Base-by-base conservation (phyloP, 768 basidiomycete genomes). In the Sarcodon aspratus region DNA sequence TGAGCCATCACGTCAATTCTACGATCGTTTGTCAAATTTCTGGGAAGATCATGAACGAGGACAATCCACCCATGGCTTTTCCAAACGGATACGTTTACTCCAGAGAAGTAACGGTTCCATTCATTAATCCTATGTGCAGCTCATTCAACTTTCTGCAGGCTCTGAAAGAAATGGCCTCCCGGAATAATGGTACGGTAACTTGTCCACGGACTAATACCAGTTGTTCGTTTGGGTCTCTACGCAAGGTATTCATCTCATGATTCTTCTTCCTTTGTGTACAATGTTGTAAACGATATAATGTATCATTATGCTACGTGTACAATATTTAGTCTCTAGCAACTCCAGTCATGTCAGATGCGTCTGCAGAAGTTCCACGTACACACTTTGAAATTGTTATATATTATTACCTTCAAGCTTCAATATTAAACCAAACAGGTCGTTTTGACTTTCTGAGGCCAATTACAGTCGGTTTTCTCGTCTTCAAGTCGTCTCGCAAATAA, bases 41-140 rank as follows among this genome's bases (percentile, higher is more conserved):
- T 53, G 93, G 95, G 21, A 82, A 83, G 62, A 93, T 98, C 49
- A 95, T 98, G 85, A 87, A 96, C 57, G 93, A 82, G 54, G 82
- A 92, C 61, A 94, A 94, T 57, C 82, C 85, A 73, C 91, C 94
- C 0, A 77, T 96, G 82, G 85, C 81, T 10, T 89, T 96, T 56
- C 86, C 92, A 2, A 80, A 89, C 53, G 94, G 95, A 13, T 74
- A 84, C 57, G 94, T 97, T 36, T 97, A 97, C 63, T 94, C 91
- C n/a, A 71, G 78, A 64, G 88, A 93, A 75, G 94, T 88, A 57
- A 50, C 80, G 67, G 31, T n/a, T 8, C 11, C 31, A 21, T 9
- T 48, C 44, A 21, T 46, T 18, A 34, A 33, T 9, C 8, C 9
- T 6, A 5, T 47, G 15, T 44, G 27, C 21, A 44, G 48, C 45